phyloP scores from a whole-genome alignment of 495 filamentous ascomycete species.

The Gamarada debralockiae region DNA sequence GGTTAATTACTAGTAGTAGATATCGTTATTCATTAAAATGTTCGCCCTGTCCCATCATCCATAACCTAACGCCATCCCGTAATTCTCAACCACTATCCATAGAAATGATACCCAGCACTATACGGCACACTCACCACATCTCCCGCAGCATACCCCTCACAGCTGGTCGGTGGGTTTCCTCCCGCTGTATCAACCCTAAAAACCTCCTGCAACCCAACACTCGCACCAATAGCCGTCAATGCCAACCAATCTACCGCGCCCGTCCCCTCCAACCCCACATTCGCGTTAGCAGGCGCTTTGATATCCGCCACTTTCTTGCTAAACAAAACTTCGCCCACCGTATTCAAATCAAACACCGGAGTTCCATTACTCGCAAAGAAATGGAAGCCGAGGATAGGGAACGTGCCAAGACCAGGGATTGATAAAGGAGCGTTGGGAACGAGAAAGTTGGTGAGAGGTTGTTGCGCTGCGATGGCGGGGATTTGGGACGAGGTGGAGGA shows the following conservation, averaged over 20 bases:
- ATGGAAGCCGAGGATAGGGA: not conserved
- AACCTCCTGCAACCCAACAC: not conserved
- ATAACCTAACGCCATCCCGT: not conserved
- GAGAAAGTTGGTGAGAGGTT: not conserved
- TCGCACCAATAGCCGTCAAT: not conserved
- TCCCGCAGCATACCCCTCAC: not conserved
- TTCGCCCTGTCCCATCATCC: no score
- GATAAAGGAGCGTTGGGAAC: not conserved
- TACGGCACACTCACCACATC: not conserved
- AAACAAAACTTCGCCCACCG: not conserved
- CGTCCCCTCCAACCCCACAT: not conserved
- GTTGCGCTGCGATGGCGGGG: not conserved
- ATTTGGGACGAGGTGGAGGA: not conserved
- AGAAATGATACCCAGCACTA: constrained; percentile 1
- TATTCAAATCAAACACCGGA: not conserved
- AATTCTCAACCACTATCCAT: not conserved
- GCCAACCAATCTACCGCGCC: not conserved
- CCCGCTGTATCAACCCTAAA: not conserved
- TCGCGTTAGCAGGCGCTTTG: not conserved
- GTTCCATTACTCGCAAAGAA: not conserved
- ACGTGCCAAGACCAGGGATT: not conserved
- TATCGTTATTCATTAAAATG: no score
- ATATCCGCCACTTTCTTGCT: not conserved
- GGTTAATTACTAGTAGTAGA: no score
- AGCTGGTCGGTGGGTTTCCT: not conserved